These are phyloP conservation scores for Zizania palustris DNA, from an alignment of 202 grass and related monocot species.

Conservation along the genomic window DNA sequence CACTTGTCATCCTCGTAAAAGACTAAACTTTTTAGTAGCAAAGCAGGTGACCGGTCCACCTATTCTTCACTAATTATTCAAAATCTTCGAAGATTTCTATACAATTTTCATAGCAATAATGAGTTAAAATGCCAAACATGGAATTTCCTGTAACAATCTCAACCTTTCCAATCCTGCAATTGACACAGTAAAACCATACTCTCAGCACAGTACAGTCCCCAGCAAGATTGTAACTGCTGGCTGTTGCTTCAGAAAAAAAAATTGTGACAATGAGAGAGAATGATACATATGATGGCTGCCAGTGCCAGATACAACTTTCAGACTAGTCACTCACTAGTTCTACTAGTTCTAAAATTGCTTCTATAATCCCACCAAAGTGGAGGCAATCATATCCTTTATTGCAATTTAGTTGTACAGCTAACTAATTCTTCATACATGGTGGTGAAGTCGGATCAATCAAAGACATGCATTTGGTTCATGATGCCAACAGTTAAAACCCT, in stretches of 20 bases:
- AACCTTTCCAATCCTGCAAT: neutral
- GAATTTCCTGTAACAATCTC: neutral
- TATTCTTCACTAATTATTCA: too few relatives aligned
- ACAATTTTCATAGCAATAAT: too few relatives aligned
- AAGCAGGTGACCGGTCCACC: too few relatives aligned
- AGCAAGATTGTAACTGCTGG: neutral
- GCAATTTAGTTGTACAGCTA: slow-evolving; percentile 16
- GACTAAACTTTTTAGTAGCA: too few relatives aligned
- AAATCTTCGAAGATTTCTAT: too few relatives aligned
- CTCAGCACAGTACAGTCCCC: neutral
- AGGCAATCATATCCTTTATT: slow-evolving; percentile 10
- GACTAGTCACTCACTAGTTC: slow-evolving; percentile 20
- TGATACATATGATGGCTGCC: slow-evolving; percentile 7
- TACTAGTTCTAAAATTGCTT: slow-evolving; percentile 38
- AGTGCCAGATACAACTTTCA: neutral
- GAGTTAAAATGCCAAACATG: too few relatives aligned
- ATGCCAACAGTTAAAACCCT: neutral
- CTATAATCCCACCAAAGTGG: slow-evolving; percentile 1
- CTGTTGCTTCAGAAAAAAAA: neutral
- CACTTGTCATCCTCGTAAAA: too few relatives aligned
- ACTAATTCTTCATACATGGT: slow-evolving; percentile 24
- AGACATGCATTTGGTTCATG: slow-evolving; percentile 16
- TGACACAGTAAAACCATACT: neutral
- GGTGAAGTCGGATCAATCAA: slow-evolving; percentile 25
- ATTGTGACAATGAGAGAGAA: neutral